Evolutionary conservation across 2,329 filamentous ascomycete genomes (phyloP).

Genomic region (Calonectria naviculata): DNA sequence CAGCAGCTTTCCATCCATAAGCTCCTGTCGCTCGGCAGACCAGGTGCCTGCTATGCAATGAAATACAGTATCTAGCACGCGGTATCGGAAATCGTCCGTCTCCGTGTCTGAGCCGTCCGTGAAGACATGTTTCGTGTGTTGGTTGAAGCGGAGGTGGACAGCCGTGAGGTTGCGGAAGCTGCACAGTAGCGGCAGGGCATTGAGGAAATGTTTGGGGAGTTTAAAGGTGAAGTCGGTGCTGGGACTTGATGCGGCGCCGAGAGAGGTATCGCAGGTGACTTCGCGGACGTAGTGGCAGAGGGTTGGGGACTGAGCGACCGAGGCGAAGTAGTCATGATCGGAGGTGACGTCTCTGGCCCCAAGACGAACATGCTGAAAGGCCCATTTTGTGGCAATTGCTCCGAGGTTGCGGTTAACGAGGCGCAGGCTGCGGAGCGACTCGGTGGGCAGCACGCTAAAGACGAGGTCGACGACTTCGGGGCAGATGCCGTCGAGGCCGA

Average conservation of each 20-base stretch:
- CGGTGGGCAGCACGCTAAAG: not conserved
- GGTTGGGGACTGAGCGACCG: conserved; percentile 1
- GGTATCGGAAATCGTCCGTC: conserved; percentile 17
- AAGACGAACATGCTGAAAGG: conserved; percentile 16
- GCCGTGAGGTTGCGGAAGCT: conserved; percentile 6
- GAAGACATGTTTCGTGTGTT: conserved; percentile 6
- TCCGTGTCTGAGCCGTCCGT: not conserved
- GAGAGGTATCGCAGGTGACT: conserved; percentile 24
- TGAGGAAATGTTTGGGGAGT: conserved; percentile 8
- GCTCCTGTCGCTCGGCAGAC: not conserved
- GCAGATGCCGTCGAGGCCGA: not conserved
- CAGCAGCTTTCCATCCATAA: conserved; percentile 3
- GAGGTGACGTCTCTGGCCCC: conserved; percentile 1
- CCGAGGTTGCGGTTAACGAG: conserved; percentile 19
- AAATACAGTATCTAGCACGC: conserved; percentile 21
- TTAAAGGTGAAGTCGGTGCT: not conserved
- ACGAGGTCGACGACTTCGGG: conserved; percentile 10
- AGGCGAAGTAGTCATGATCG: conserved; percentile 11
- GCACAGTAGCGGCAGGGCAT: conserved; percentile 10
- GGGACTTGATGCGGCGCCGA: not conserved
- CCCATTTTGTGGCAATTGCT: conserved; percentile 11
- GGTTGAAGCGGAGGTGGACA: conserved; percentile 18
- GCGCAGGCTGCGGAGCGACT: conserved; percentile 14
- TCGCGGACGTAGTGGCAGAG: conserved; percentile 16
- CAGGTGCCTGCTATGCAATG: conserved; percentile 16